Evolutionary conservation across 2,329 filamentous ascomycete genomes (phyloP).

Genomic region (Clonostachys chloroleuca): DNA sequence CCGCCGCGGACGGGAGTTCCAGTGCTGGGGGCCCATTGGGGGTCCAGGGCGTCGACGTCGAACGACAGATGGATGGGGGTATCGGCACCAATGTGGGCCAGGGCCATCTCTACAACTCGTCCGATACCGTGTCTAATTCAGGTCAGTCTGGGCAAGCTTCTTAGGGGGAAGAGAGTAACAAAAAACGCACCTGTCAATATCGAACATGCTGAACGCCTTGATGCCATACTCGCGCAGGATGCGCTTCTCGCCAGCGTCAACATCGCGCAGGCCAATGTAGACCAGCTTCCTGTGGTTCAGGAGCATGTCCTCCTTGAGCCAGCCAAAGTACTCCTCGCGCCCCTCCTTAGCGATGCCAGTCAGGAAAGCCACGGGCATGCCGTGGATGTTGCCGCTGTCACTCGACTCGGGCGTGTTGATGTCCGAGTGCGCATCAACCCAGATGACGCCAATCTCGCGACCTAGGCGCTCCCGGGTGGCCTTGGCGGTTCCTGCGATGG

Average conservation of each 20-base stretch:
- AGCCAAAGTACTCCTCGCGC: conserved; percentile 79
- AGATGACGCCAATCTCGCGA: conserved; percentile 89
- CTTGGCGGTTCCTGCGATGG: conserved; percentile 80
- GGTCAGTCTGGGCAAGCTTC: not conserved
- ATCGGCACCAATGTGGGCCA: conserved; percentile 89
- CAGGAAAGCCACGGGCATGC: conserved; percentile 93
- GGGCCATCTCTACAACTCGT: conserved; percentile 95
- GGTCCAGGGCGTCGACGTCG: conserved; percentile 94
- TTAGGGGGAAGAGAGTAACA: not conserved
- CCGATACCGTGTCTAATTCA: conserved; percentile 79
- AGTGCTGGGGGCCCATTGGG: conserved; percentile 92
- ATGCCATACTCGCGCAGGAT: conserved; percentile 85
- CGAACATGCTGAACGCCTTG: conserved; percentile 97
- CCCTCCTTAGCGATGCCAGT: conserved; percentile 79
- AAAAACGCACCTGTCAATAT: conserved; percentile 73
- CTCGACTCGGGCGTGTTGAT: conserved; percentile 95
- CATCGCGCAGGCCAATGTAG: conserved; percentile 92
- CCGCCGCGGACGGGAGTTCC: conserved; percentile 93
- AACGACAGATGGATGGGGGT: conserved; percentile 97
- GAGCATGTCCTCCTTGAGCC: conserved; percentile 71
- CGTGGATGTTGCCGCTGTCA: conserved; percentile 90
- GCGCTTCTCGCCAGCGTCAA: conserved; percentile 90
- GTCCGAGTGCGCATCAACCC: conserved; percentile 97
- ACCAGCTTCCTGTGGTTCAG: conserved; percentile 80
- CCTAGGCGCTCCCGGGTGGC: conserved; percentile 79